Evolutionary conservation across 2,329 filamentous ascomycete species (phyloP).

Genomic region (Tolypocladium endophyticum): DNA sequence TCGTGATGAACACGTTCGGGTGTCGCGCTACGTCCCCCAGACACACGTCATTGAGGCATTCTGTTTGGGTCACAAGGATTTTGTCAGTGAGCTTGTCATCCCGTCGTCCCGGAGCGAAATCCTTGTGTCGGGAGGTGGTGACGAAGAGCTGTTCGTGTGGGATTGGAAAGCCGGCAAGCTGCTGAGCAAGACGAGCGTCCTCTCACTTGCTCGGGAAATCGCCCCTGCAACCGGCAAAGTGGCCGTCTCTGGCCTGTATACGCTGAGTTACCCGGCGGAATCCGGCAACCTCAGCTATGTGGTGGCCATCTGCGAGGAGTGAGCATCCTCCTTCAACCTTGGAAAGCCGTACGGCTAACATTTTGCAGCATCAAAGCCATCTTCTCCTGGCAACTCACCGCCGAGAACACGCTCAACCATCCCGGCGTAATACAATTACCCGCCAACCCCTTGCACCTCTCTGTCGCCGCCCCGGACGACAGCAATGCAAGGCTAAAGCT

Average conservation of each 20-base stretch:
- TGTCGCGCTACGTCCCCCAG: conserved; percentile 73
- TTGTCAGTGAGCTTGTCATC: conserved; percentile 68
- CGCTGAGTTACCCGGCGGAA: conserved; percentile 19
- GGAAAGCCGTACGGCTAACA: conserved; percentile 7
- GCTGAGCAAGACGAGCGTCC: conserved; percentile 42
- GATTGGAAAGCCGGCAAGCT: conserved; percentile 56
- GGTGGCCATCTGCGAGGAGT: conserved; percentile 49
- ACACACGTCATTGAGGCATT: conserved; percentile 81
- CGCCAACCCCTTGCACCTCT: conserved; percentile 55
- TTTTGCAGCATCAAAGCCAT: conserved; percentile 44
- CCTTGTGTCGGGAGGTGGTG: conserved; percentile 80
- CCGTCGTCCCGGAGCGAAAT: conserved; percentile 43
- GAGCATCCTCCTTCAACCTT: conserved; percentile 12
- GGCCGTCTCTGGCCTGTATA: conserved; percentile 34
- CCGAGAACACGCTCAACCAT: conserved; percentile 37
- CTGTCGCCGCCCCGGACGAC: conserved; percentile 12
- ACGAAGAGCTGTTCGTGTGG: conserved; percentile 71
- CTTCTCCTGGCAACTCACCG: conserved; percentile 49
- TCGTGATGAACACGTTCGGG: conserved; percentile 67
- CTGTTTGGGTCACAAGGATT: conserved; percentile 80
- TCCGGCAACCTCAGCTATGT: conserved; percentile 23
- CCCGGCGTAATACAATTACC: conserved; percentile 38
- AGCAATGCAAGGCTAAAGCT: conserved; percentile 17
- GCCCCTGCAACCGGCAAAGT: conserved; percentile 26
- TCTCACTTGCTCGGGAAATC: conserved; percentile 28